Conservation (phyloP, 2,329 filamentous ascomycete species). For the Hypoxylon sp. region DNA sequence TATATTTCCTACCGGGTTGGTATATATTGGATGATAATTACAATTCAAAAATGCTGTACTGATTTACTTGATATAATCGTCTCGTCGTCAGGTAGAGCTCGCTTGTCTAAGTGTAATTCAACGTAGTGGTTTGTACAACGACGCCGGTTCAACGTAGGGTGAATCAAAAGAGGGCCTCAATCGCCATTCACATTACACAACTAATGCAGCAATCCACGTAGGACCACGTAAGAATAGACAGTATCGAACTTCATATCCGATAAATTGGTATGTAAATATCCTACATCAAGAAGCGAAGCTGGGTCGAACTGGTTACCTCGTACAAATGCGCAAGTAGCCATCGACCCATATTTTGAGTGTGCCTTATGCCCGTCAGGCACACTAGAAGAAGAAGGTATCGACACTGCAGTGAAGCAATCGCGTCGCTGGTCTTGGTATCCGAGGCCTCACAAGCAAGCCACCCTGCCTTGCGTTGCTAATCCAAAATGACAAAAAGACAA, state of each 20-base stretch:
- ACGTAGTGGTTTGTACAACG: neutral
- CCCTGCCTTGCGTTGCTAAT: conserved; percentile 3
- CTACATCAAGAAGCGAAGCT: conserved; percentile 43
- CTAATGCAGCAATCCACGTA: neutral
- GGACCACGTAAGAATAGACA: neutral
- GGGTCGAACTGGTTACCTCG: conserved; percentile 11
- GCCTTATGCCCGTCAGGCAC: neutral
- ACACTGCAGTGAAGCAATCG: conserved; percentile 10
- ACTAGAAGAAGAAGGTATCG: conserved; percentile 8
- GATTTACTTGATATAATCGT: neutral
- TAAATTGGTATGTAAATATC: conserved; percentile 35
- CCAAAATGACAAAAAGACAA: conserved; percentile 1
- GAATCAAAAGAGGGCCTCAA: neutral
- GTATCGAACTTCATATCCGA: conserved; percentile 29
- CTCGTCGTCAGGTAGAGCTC: neutral
- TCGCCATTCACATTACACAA: neutral
- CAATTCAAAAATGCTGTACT: neutral
- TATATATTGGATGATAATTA: neutral
- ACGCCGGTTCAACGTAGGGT: neutral
- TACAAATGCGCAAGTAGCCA: conserved; percentile 4
- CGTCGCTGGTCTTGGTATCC: conserved; percentile 19
- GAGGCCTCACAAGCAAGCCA: conserved; percentile 9
- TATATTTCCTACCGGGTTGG: neutral
- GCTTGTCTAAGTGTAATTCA: neutral
- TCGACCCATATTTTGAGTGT: conserved; percentile 3